A percentile compares a stretch with the other conserved stretches of the same genome.
Evolutionary conservation across 148 eudicot genomes (phyloP).

Genomic region (Persicaria tinctoria): DNA sequence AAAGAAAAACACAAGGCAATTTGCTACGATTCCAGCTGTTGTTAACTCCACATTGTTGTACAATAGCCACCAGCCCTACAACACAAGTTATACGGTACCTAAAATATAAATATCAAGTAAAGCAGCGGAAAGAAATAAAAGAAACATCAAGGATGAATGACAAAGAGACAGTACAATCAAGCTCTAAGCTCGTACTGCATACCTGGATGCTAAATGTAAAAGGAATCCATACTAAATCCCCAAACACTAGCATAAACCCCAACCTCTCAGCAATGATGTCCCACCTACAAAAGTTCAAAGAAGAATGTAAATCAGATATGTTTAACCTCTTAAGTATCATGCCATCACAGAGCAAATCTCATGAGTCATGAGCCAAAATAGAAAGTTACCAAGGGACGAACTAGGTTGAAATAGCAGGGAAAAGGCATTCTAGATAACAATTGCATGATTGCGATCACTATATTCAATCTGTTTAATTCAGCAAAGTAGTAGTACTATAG

Average conservation of each 20-base stretch:
- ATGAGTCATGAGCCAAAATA: not conserved
- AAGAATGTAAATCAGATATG: conserved; percentile 2
- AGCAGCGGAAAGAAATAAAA: not conserved
- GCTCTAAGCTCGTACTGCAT: conserved; percentile 8
- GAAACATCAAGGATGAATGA: not conserved
- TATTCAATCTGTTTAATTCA: not conserved
- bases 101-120: conserved; percentile 1
- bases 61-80: conserved; percentile 97
- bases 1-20: conserved; percentile 63
- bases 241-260: conserved; percentile 98
- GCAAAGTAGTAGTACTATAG: not conserved
- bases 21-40: conserved; percentile 69
- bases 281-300: conserved; percentile 52
- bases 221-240: conserved; percentile 98
- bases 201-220: conserved; percentile 98
- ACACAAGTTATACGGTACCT: conserved; percentile 8
- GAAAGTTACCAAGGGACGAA: not conserved
- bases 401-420: not conserved
- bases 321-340: not conserved
- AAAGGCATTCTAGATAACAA: not conserved
- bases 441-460: not conserved
- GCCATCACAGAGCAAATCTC: not conserved
- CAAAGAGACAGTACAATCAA: not conserved
- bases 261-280: conserved; percentile 96
- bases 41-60: conserved; percentile 72